Percentiles rank a stretch among this genome's conserved stretches.
Evolutionary conservation across 306 rosid genomes (phyloP).

Genomic region (Cyamopsis tetragonoloba): DNA sequence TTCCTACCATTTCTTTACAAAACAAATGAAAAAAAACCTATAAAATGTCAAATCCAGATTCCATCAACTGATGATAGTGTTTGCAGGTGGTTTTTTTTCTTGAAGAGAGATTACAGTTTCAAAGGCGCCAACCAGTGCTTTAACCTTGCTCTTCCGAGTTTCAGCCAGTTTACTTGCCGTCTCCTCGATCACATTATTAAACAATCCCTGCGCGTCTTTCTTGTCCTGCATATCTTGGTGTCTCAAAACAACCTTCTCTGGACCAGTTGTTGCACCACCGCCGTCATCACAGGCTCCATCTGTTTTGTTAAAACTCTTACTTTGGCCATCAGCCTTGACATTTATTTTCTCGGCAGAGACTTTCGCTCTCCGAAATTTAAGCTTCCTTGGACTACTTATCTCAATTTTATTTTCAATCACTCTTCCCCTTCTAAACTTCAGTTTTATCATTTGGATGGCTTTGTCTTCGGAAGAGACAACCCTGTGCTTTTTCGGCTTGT

Average conservation of each 20-base stretch:
- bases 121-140: slow-evolving; percentile 97
- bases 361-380: slow-evolving; percentile 63
- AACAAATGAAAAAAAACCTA: background rate
- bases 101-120: slow-evolving; percentile 97
- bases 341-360: slow-evolving; percentile 36
- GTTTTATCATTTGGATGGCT: slow-evolving; percentile 33
- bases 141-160: slow-evolving; percentile 84
- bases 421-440: slow-evolving; percentile 68
- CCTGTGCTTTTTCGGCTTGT: slow-evolving; percentile 30
- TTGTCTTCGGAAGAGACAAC: slow-evolving; percentile 36
- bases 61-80: slow-evolving; percentile 34
- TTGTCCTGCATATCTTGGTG: slow-evolving; percentile 68
- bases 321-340: slow-evolving; percentile 14
- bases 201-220: slow-evolving; percentile 71
- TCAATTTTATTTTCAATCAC: slow-evolving; percentile 47
- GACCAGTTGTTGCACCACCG: background rate
- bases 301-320: slow-evolving; percentile 50
- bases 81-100: slow-evolving; percentile 58
- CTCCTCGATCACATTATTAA: slow-evolving; percentile 85
- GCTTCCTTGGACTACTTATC: slow-evolving; percentile 55
- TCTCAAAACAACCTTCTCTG: slow-evolving; percentile 65
- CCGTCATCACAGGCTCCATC: slow-evolving; percentile 31
- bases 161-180: slow-evolving; percentile 84
- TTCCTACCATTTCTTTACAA: slow-evolving; percentile 29
- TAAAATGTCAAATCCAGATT: slow-evolving; percentile 11